A percentile compares a stretch with the other conserved stretches of the same genome.
These are phyloP conservation scores for Picea sitchensis DNA, from an alignment of 75 land plant genomes.

Conservation along the genomic window DNA sequence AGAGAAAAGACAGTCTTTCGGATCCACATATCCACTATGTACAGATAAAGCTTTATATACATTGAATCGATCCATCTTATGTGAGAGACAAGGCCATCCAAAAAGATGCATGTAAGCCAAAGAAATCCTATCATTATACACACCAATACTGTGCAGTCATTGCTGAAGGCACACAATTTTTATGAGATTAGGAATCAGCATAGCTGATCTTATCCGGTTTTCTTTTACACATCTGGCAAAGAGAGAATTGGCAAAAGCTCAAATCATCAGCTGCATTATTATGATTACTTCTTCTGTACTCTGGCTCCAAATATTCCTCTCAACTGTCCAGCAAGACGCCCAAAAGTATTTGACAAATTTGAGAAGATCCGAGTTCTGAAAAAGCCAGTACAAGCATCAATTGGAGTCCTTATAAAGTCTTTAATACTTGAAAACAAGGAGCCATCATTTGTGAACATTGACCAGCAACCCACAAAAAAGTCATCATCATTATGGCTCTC, in stretches of 20 bases:
- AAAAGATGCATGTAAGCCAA: neutral
- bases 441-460: conserved; percentile 8
- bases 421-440: neutral
- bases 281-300: neutral
- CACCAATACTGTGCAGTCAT: conserved; percentile 4
- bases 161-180: neutral
- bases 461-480: conserved; percentile 2
- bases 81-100: neutral
- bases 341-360: conserved; percentile 4
- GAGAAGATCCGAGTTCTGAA: neutral
- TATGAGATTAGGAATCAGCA: neutral
- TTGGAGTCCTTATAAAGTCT: conserved; percentile 1
- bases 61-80: neutral
- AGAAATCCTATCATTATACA: conserved; percentile 1
- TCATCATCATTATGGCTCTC: conserved; percentile 10
- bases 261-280: neutral
- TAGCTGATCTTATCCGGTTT: neutral
- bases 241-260: neutral
- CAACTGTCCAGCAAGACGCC: conserved; percentile 2
- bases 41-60: neutral
- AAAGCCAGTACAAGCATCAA: conserved; percentile 11
- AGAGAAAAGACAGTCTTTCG: neutral
- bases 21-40: too few species aligned
- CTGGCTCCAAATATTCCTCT: neutral
- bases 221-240: neutral